phyloP scores from a whole-genome alignment of 73 alveolate genomes.

The Urostyla sp. region DNA sequence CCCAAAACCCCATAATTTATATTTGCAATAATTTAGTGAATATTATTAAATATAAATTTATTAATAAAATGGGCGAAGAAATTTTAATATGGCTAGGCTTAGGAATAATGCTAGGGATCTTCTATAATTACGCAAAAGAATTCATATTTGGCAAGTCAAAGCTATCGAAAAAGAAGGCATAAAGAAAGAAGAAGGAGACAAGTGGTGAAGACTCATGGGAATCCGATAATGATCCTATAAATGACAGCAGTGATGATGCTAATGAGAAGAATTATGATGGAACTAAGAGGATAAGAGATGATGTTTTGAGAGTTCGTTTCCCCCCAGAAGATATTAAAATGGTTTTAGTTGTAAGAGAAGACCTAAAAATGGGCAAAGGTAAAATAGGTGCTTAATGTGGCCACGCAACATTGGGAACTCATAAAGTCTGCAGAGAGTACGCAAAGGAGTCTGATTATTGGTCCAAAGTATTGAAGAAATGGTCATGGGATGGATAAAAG shows the following conservation, averaged over 20 bases:
- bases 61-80: not conserved
- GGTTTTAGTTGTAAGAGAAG: conserved; percentile 96
- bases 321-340: conserved; percentile 79
- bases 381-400: conserved; percentile 98
- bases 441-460: conserved; percentile 73
- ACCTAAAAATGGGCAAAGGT: conserved; percentile 98
- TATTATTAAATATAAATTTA: no score
- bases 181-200: conserved; percentile 32
- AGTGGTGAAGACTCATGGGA: conserved; percentile 21
- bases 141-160: not conserved
- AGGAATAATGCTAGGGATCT: not conserved
- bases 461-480: conserved; percentile 65
- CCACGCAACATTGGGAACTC: conserved; percentile 93
- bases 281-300: conserved; percentile 24
- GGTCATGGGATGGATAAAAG: conserved; percentile 63
- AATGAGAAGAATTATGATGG: conserved; percentile 29
- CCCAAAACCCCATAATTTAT: not conserved
- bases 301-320: not conserved
- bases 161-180: not conserved
- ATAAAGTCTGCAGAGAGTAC: conserved; percentile 54
- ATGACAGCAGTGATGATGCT: not conserved
- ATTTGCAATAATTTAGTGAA: not conserved
- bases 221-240: conserved; percentile 27
- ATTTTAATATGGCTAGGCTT: not conserved
- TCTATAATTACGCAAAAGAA: not conserved